These are phyloP conservation scores for Verticillium nonalfalfae DNA, from an alignment of 2,329 filamentous ascomycete genomes.

Conservation along the genomic window DNA sequence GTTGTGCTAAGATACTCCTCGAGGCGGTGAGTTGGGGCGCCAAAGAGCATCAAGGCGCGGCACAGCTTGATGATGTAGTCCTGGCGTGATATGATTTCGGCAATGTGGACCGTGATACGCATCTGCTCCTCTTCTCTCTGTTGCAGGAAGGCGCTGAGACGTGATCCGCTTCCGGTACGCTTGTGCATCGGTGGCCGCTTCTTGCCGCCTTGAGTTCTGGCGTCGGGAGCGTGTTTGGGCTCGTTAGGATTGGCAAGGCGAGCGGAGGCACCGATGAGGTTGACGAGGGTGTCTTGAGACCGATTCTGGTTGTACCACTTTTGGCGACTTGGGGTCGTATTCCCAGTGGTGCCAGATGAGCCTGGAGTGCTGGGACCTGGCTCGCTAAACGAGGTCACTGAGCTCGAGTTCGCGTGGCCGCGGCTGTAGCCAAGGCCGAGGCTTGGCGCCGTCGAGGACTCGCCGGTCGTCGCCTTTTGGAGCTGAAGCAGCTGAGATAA, in stretches of 20 bases:
- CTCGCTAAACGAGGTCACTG: conserved; percentile 15
- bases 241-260: conserved; percentile 28
- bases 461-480: conserved; percentile 30
- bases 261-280: conserved; percentile 39
- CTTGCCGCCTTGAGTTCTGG: conserved; percentile 19
- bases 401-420: background rate
- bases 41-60: conserved; percentile 77
- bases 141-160: conserved; percentile 30
- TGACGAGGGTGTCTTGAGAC: conserved; percentile 39
- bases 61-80: conserved; percentile 80
- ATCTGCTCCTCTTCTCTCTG: conserved; percentile 29
- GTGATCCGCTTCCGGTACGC: conserved; percentile 26
- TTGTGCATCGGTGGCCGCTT: conserved; percentile 26
- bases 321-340: conserved; percentile 30
- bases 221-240: conserved; percentile 12
- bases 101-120: conserved; percentile 45
- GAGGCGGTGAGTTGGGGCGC: conserved; percentile 81
- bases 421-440: conserved; percentile 1
- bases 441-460: conserved; percentile 14
- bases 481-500: conserved; percentile 39
- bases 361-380: conserved; percentile 24
- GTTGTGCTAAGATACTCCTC: conserved; percentile 89
- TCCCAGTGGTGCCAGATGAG: conserved; percentile 22
- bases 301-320: conserved; percentile 44
- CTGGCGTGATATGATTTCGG: conserved; percentile 68